phyloP scores from a whole-genome alignment of 2,329 filamentous ascomycete species.

The Chaetomium sp. region DNA sequence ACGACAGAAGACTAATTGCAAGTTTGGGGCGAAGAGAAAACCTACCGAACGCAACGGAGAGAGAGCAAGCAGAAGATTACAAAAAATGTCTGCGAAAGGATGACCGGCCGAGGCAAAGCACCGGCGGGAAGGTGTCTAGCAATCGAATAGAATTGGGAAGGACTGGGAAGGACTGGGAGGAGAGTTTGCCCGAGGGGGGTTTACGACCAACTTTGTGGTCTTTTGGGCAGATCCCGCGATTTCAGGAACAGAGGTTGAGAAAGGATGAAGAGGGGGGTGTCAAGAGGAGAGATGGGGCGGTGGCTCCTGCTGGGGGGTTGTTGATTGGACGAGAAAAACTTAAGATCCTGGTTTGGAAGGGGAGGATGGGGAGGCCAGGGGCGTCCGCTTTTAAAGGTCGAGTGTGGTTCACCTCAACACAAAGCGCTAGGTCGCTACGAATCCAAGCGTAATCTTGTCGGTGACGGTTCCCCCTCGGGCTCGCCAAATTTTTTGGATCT shows the following conservation, averaged over 20 bases:
- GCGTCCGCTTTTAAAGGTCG: conserved; percentile 1
- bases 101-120: too few species aligned
- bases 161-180: too few species aligned
- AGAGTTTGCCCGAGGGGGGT: too few species aligned
- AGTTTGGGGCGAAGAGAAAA: not conserved
- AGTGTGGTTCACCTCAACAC: conserved; percentile 10
- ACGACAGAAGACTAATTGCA: not conserved
- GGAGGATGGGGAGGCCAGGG: conserved; percentile 2
- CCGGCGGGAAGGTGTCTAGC: too few species aligned
- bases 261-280: conserved; percentile 1
- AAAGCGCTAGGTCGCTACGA: conserved; percentile 2
- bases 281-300: not conserved
- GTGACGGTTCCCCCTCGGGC: conserved; percentile 15
- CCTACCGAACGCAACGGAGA: not conserved
- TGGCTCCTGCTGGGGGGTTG: not conserved
- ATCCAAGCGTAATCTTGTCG: conserved; percentile 1
- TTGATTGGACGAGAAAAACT: not conserved
- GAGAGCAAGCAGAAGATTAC: not conserved
- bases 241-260: not conserved
- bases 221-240: not conserved
- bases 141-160: too few species aligned
- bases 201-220: too few species aligned
- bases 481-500: conserved; percentile 30
- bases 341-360: not conserved
- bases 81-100: too few species aligned